Percentiles rank a stretch among this genome's conserved stretches.
phyloP scores from a whole-genome alignment of 805 yeast genomes.

The Candida xyloterini region DNA sequence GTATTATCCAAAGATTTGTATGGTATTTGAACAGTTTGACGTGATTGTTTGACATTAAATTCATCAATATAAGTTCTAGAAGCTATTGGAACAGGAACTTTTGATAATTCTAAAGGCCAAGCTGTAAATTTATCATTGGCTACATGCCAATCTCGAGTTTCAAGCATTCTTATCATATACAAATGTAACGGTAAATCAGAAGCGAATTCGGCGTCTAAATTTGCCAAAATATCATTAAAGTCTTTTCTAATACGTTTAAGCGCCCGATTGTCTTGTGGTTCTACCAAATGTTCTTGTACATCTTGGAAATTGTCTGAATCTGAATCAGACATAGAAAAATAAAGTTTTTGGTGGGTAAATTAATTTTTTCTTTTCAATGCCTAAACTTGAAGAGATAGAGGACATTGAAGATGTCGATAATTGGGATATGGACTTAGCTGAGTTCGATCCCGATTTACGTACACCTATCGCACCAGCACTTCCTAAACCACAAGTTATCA shows the following conservation, averaged over 20 bases:
- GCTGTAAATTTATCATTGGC: slow-evolving; percentile 44
- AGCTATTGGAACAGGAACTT: slow-evolving; percentile 38
- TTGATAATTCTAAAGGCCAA: slow-evolving; percentile 52
- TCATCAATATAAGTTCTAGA: slow-evolving; percentile 30
- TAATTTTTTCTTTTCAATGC: slow-evolving; percentile 36
- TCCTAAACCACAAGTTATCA: slow-evolving; percentile 53
- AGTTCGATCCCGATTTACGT: slow-evolving; percentile 69
- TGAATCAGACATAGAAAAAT: slow-evolving; percentile 10
- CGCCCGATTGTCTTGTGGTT: slow-evolving; percentile 1
- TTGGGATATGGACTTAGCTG: slow-evolving; percentile 90
- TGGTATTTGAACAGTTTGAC: not conserved
- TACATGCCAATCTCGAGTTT: slow-evolving; percentile 35
- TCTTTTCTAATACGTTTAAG: slow-evolving; percentile 16
- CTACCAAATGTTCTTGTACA: slow-evolving; percentile 11
- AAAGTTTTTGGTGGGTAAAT: not conserved
- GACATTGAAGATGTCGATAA: slow-evolving; percentile 86
- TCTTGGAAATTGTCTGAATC: slow-evolving; percentile 13
- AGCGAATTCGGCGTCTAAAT: slow-evolving; percentile 48
- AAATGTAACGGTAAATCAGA: slow-evolving; percentile 63
- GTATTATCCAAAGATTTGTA: slow-evolving; percentile 10
- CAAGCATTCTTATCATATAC: slow-evolving; percentile 52
- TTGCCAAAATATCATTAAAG: slow-evolving; percentile 26
- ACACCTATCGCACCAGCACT: slow-evolving; percentile 70
- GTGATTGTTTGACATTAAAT: slow-evolving; percentile 2
- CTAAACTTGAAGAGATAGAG: slow-evolving; percentile 66